Base-by-base conservation (phyloP, 768 basidiomycete genomes). In the Mrakia blollopis region DNA sequence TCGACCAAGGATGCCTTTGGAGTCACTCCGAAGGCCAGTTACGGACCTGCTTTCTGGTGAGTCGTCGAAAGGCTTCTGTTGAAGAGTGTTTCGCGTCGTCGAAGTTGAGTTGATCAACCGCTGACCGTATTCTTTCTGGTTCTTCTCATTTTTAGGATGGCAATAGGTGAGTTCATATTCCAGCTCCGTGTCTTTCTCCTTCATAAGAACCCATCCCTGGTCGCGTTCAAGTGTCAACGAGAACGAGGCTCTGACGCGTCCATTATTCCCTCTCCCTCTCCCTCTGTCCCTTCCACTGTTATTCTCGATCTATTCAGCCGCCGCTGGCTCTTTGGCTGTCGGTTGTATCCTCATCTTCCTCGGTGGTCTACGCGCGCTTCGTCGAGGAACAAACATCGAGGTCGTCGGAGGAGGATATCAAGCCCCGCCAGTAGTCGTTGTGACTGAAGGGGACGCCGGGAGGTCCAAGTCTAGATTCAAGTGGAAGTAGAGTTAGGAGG, bases 11-110 rank as follows among this genome's bases (percentile, higher is more conserved):
- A 39, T 21, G 65, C 65, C 0, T 68, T 68, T 39, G 65, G 39
- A 1, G 11, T 39, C 16, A 25, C 32, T 9, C 35, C 65, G 0
- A 25, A 37, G 1, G 65, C 65, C 18, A 44, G 39, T 25, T 68
- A 44, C 37, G 65, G 65, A 9, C 65, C 65, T 18, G 65, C 65
- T 14, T 68, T 68, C 37, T 68, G 63, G 63, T 37, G 63, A n/a
- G 52, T 54, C 52, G 23, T 6, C 44, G 5, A 44, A 44, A 6
- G 44, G n/a, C n/a, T n/a, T n/a, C n/a, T 14, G 44, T 44, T 11
- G 44, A 44, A n/a, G n/a, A n/a, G n/a, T n/a, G n/a, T n/a, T n/a
- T n/a, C n/a, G 44, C 7, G 44, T 6, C 39, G 39, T 5, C 39
- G 11, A 41, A 41, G 14, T 44, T 14, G 44, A 44, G 44, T 44